Conservation (phyloP, 1,284 basidiomycete species). For the Ustilago hordei region DNA sequence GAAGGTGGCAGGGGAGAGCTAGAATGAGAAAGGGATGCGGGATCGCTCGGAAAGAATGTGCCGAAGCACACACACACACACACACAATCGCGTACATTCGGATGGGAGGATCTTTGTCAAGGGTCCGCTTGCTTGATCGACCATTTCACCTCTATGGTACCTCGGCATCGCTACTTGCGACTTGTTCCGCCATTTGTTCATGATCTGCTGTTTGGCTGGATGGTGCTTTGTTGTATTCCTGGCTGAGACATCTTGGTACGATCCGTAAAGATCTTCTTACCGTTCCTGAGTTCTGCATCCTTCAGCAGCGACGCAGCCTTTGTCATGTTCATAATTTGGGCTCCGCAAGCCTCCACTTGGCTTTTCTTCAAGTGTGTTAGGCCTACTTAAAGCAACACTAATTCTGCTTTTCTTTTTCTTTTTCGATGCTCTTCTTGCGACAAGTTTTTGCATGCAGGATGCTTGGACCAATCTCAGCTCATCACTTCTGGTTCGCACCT, state of each 20-base stretch:
- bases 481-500: neutral
- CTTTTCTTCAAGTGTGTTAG: neutral
- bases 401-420: neutral
- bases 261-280: neutral
- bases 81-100: constrained; percentile 4
- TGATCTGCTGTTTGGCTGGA: too few relatives aligned
- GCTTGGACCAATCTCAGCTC: constrained; percentile 12
- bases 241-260: constrained; percentile 2
- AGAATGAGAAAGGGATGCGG: neutral
- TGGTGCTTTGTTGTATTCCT: neutral
- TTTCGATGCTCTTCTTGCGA: constrained; percentile 3
- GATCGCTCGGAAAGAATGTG: neutral
- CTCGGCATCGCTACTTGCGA: too few relatives aligned
- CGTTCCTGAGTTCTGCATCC: neutral
- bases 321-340: neutral
- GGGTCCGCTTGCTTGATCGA: neutral
- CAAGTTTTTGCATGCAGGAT: constrained; percentile 28
- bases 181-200: too few relatives aligned
- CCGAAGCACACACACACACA: constrained; percentile 5
- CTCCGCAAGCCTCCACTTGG: constrained; percentile 10
- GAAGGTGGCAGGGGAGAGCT: neutral
- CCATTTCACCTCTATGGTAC: too few relatives aligned
- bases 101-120: neutral
- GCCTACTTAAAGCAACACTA: neutral
- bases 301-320: neutral